Conservation (phyloP, 805 yeast species). For the Hemisphaericaspora nanyangensis region DNA sequence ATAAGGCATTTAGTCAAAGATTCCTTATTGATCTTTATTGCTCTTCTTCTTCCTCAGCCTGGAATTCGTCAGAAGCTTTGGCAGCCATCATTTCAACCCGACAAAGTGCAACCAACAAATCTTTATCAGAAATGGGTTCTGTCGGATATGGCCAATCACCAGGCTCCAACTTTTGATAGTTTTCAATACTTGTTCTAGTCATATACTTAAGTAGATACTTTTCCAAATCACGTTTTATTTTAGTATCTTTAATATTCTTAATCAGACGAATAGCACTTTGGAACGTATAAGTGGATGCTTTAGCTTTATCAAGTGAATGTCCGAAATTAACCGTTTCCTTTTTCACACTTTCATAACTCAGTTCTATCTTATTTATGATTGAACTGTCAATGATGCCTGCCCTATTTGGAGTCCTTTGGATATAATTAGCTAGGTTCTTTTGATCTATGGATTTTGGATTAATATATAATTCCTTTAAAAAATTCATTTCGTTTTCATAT, state of each 20-base stretch:
- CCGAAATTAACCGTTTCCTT: conserved; percentile 18
- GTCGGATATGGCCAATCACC: conserved; percentile 17
- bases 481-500: conserved; percentile 15
- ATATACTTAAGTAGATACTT: conserved; percentile 15
- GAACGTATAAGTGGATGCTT: conserved; percentile 27
- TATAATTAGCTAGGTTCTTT: conserved; percentile 15
- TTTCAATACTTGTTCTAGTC: conserved; percentile 14
- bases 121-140: conserved; percentile 13
- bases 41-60: no score
- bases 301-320: conserved; percentile 35
- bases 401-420: conserved; percentile 12
- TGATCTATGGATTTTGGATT: conserved; percentile 8
- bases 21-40: no score
- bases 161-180: conserved; percentile 2
- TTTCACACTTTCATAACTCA: conserved; percentile 10
- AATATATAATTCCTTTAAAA: conserved; percentile 12
- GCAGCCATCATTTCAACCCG: conserved; percentile 12
- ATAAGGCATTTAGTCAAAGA: no score
- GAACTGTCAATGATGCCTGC: conserved; percentile 13
- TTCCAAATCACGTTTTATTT: conserved; percentile 15
- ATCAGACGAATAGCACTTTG: conserved; percentile 21
- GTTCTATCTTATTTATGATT: conserved; percentile 11
- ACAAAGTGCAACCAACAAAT: conserved; percentile 19
- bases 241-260: conserved; percentile 13
- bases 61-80: no score